These are phyloP conservation scores for Zygosaccharomyces bailii DNA, from an alignment of 805 yeast species.

Conservation along the genomic window DNA sequence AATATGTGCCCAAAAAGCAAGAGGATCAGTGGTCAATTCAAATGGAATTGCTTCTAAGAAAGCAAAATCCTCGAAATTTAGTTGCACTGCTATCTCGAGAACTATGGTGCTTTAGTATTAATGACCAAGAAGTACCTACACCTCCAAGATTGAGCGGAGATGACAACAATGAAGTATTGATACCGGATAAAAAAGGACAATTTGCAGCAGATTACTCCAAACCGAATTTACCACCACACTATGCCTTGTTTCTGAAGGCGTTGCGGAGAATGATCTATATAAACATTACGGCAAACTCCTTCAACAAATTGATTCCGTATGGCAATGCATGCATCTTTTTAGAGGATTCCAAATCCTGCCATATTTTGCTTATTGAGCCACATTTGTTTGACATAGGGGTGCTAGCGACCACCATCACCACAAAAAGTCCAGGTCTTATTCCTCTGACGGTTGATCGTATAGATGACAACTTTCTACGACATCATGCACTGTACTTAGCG, in stretches of 20 bases:
- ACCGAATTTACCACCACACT: slow-evolving; percentile 39
- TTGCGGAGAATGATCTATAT: slow-evolving; percentile 42
- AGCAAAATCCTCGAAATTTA: slow-evolving; percentile 35
- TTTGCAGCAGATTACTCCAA: slow-evolving; percentile 36
- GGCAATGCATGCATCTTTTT: slow-evolving; percentile 44
- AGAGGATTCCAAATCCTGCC: slow-evolving; percentile 22
- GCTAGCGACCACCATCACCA: slow-evolving; percentile 37
- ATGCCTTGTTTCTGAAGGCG: slow-evolving; percentile 50
- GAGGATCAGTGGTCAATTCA: slow-evolving; percentile 43
- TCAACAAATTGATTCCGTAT: slow-evolving; percentile 44
- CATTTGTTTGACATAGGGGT: slow-evolving; percentile 47
- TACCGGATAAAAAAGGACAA: slow-evolving; percentile 33
- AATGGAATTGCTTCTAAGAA: slow-evolving; percentile 40
- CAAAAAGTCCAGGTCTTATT: slow-evolving; percentile 34
- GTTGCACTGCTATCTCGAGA: slow-evolving; percentile 42
- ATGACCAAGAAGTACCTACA: slow-evolving; percentile 39
- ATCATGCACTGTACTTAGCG: slow-evolving; percentile 46
- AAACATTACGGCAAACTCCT: slow-evolving; percentile 33
- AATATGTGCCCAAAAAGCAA: slow-evolving; percentile 32
- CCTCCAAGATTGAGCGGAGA: slow-evolving; percentile 20
- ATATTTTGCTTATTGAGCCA: slow-evolving; percentile 46
- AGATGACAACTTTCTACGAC: slow-evolving; percentile 25
- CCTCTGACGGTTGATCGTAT: slow-evolving; percentile 32
- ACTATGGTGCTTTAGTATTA: slow-evolving; percentile 43
- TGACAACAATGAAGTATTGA: slow-evolving; percentile 11